These are phyloP conservation scores for Lachancea lanzarotensis DNA, from an alignment of 805 yeast genomes.

Conservation along the genomic window DNA sequence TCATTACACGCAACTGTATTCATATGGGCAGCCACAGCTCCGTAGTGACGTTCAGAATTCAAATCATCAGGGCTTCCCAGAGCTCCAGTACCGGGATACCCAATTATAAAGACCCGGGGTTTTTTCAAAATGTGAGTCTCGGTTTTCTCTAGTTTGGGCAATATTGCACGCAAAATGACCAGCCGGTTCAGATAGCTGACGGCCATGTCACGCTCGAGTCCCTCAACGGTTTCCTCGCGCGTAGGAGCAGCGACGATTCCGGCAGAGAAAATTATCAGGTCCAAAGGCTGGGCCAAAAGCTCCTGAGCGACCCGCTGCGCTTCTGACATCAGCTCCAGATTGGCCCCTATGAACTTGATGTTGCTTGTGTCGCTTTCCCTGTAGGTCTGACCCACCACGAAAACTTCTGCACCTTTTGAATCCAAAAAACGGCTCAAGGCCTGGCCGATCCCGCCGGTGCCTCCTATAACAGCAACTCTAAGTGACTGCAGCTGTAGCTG, in stretches of 20 bases:
- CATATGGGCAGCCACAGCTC: constrained; percentile 30
- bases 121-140: neutral
- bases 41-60: constrained; percentile 31
- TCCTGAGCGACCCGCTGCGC: constrained; percentile 22
- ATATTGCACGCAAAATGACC: constrained; percentile 27
- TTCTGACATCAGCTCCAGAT: constrained; percentile 29
- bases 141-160: constrained; percentile 11
- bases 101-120: constrained; percentile 37
- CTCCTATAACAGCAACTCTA: constrained; percentile 33
- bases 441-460: constrained; percentile 38
- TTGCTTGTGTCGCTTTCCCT: constrained; percentile 25
- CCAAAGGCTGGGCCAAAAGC: constrained; percentile 19
- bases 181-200: constrained; percentile 35
- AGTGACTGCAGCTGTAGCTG: constrained; percentile 3
- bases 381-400: constrained; percentile 34
- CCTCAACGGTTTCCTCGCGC: constrained; percentile 34
- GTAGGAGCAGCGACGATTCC: constrained; percentile 35
- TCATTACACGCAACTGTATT: constrained; percentile 41
- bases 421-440: constrained; percentile 28
- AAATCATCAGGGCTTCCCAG: constrained; percentile 33
- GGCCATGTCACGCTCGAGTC: constrained; percentile 36
- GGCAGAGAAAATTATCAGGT: constrained; percentile 34
- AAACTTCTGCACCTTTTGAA: constrained; percentile 28
- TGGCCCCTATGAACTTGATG: constrained; percentile 31
- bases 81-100: constrained; percentile 34